Evolutionary conservation across 2,329 filamentous ascomycete genomes (phyloP), one percentile per base, ranked within the genome.

Genomic region (Alternaria atra): DNA sequence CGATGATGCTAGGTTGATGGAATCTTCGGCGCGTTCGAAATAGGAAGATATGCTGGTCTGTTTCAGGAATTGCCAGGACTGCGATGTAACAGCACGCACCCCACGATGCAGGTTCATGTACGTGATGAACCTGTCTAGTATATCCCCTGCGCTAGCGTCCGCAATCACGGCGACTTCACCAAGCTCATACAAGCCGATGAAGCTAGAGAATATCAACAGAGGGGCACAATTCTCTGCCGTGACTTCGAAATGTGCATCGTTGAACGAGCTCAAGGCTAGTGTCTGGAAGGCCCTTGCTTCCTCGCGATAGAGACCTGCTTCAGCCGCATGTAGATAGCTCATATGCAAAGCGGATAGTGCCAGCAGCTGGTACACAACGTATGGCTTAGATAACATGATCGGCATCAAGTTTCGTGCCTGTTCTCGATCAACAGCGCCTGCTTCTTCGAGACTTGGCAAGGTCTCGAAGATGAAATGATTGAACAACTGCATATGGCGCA

Each of bases 401-500:
- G 42, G 42, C 42, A 44, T 44, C 8, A 44, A 27, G 5, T 59
- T 8, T 59, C 42, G 15, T 57, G 27, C n/a, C 40, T 52, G 40
- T 44, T 8, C n/a, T 65, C 51, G 9, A 56, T 20, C 4, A 20
- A 43, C n/a, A 12, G 34, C 34, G 34, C n/a, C 27, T 7, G 32
- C 20, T 4, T 48, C 51, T 12, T 50, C 52, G 10, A 68, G 44
- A 35, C 61, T 64, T 43, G 61, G 50, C 3, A 29, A 39, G 4
- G 61, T 61, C 32, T 70, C 58, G 37, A 66, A 52, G 43, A 70
- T 60, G 43, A 71, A 71, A 20, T 69, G 58, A 40, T 40, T 65
- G 39, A 70, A 37, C 32, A 70, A 34, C 52, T 70, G 62, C 64
- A 71, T 60, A 37, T 71, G 69, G n/a, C 63, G 62, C 29, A 69